A percentile compares a stretch with the other conserved stretches of the same genome.
These are phyloP conservation scores for Lizonia empirigonia DNA, from an alignment of 2,329 filamentous ascomycete species.

Conservation along the genomic window DNA sequence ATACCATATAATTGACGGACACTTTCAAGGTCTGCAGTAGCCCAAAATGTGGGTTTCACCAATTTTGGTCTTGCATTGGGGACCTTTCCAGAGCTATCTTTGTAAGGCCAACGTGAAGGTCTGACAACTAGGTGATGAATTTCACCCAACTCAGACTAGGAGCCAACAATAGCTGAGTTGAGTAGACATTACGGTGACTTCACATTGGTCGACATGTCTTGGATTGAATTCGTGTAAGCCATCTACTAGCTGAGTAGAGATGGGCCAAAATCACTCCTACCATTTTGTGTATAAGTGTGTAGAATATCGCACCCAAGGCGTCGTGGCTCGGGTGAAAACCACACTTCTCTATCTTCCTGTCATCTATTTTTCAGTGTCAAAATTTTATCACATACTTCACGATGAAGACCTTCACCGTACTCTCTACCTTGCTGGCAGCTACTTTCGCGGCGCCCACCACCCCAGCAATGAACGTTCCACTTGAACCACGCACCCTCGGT, in stretches of 20 bases:
- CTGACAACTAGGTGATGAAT: background rate
- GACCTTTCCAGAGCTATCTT: conserved; percentile 2
- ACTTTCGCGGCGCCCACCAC: conserved; percentile 44
- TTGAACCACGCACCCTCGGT: conserved; percentile 34
- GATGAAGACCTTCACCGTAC: conserved; percentile 40
- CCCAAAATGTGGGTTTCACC: background rate
- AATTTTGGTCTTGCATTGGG: background rate
- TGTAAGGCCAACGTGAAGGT: background rate
- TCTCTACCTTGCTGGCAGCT: conserved; percentile 45
- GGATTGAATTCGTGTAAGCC: background rate
- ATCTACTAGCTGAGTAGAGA: background rate
- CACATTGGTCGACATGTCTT: background rate
- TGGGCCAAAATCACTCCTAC: background rate
- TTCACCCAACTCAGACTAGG: background rate
- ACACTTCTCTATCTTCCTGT: background rate
- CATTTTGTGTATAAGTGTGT: background rate
- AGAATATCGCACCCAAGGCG: background rate
- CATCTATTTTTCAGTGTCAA: background rate
- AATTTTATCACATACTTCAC: background rate
- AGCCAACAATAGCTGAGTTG: background rate
- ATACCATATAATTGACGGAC: no score
- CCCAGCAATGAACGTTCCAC: conserved; percentile 15
- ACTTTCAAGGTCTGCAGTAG: background rate
- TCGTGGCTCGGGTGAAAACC: background rate
- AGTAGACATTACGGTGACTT: background rate